These are phyloP conservation scores for Prosopis cineraria DNA, from an alignment of 306 rosid species.

Conservation along the genomic window DNA sequence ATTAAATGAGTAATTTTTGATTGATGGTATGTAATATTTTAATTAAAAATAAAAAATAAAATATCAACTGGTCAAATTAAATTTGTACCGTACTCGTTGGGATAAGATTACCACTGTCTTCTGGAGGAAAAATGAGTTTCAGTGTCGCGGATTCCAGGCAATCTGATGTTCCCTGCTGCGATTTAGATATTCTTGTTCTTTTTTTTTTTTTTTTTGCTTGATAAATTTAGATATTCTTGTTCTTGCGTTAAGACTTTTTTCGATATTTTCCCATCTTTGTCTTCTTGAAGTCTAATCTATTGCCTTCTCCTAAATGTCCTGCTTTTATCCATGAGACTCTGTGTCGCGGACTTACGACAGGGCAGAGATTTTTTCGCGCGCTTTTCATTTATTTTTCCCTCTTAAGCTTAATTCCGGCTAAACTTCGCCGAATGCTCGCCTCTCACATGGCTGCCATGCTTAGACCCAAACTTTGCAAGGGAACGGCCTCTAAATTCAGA, in stretches of 20 bases:
- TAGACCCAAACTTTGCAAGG: slow-evolving; percentile 65
- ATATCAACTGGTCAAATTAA: neutral
- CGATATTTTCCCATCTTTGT: neutral
- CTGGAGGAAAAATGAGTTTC: neutral
- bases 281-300: neutral
- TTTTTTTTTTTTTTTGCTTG: too few species aligned
- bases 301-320: slow-evolving; percentile 29
- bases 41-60: too few species aligned
- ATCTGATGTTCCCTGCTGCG: neutral
- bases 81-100: neutral
- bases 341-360: slow-evolving; percentile 24
- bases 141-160: neutral
- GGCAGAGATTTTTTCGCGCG: slow-evolving; percentile 28
- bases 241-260: neutral
- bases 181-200: neutral
- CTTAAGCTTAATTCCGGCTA: neutral
- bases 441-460: slow-evolving; percentile 63
- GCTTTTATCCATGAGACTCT: slow-evolving; percentile 10
- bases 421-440: slow-evolving; percentile 5
- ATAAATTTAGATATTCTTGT: too few species aligned
- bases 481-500: slow-evolving; percentile 55
- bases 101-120: neutral
- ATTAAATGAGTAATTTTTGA: too few species aligned
- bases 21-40: too few species aligned
- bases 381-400: neutral